Evolutionary conservation across 345 rosid species (phyloP).

Genomic region (Odontarrhena argentea): DNA sequence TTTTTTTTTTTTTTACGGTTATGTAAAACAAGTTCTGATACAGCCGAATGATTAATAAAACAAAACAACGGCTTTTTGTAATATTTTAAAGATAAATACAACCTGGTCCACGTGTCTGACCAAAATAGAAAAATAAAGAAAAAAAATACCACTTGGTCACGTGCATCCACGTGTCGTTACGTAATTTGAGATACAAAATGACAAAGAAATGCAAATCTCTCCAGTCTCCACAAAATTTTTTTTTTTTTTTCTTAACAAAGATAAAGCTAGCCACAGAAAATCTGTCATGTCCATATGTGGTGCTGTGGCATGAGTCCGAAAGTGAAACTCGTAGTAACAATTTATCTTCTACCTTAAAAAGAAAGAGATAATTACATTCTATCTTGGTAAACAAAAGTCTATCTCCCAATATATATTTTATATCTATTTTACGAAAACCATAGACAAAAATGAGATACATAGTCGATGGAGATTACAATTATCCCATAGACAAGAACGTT

Average conservation of each 20-base stretch:
- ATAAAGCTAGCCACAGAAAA: neutral
- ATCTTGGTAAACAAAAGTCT: too few species aligned
- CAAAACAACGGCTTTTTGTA: neutral
- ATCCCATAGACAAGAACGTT: too few species aligned
- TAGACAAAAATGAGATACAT: too few species aligned
- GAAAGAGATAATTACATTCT: too few species aligned
- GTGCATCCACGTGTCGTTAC: conserved; percentile 31
- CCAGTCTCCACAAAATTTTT: neutral
- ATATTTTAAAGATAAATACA: conserved; percentile 1
- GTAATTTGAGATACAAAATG: conserved; percentile 20
- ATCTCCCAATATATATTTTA: too few species aligned
- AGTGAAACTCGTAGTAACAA: neutral
- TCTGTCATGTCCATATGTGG: conserved; percentile 27
- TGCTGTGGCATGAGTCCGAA: neutral
- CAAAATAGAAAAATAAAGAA: too few species aligned
- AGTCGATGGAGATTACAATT: too few species aligned
- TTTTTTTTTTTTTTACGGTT: too few species aligned
- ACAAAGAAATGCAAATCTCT: conserved; percentile 4
- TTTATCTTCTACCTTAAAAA: too few species aligned
- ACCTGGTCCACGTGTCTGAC: neutral
- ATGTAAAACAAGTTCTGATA: neutral
- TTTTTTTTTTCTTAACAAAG: too few species aligned
- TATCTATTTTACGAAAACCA: too few species aligned
- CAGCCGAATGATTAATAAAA: neutral
- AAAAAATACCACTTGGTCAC: conserved; percentile 5